Conservation (phyloP, 495 filamentous ascomycete genomes). For the Hypoxylon rickii region DNA sequence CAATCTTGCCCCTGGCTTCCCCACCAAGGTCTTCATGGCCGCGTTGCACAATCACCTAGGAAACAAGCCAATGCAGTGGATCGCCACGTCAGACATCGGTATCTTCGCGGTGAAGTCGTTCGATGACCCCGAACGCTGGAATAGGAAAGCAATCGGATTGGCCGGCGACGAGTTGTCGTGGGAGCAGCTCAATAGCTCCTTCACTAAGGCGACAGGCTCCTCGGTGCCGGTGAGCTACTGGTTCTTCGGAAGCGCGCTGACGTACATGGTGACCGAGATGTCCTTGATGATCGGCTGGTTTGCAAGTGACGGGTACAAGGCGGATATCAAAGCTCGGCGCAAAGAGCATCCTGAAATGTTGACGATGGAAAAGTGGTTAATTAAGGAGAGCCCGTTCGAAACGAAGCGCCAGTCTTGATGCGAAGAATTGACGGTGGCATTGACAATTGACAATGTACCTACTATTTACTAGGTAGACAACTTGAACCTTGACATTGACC, state of each 20-base stretch:
- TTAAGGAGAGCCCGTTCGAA: slow-evolving; percentile 45
- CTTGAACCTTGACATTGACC: background rate
- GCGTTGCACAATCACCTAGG: slow-evolving; percentile 52
- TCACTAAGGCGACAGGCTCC: slow-evolving; percentile 44
- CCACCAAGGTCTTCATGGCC: slow-evolving; percentile 63
- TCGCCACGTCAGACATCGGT: slow-evolving; percentile 66
- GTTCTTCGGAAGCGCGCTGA: slow-evolving; percentile 46
- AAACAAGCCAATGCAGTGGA: slow-evolving; percentile 57
- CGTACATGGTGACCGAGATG: slow-evolving; percentile 45
- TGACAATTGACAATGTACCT: background rate
- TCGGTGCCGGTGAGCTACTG: slow-evolving; percentile 45
- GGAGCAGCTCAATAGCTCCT: slow-evolving; percentile 42
- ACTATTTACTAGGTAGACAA: background rate
- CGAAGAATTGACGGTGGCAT: background rate
- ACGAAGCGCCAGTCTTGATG: slow-evolving; percentile 11
- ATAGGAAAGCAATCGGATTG: slow-evolving; percentile 45
- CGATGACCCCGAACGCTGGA: slow-evolving; percentile 41
- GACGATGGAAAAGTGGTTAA: slow-evolving; percentile 50
- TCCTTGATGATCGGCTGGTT: slow-evolving; percentile 54
- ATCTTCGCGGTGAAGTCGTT: slow-evolving; percentile 66
- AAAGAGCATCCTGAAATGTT: slow-evolving; percentile 44
- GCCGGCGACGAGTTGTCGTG: slow-evolving; percentile 54
- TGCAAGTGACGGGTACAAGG: slow-evolving; percentile 48
- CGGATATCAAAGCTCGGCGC: slow-evolving; percentile 45
- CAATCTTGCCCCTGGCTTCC: slow-evolving; percentile 61